Conservation (phyloP, 2,329 filamentous ascomycete genomes). For the Coccinonectria pachysandricola region DNA sequence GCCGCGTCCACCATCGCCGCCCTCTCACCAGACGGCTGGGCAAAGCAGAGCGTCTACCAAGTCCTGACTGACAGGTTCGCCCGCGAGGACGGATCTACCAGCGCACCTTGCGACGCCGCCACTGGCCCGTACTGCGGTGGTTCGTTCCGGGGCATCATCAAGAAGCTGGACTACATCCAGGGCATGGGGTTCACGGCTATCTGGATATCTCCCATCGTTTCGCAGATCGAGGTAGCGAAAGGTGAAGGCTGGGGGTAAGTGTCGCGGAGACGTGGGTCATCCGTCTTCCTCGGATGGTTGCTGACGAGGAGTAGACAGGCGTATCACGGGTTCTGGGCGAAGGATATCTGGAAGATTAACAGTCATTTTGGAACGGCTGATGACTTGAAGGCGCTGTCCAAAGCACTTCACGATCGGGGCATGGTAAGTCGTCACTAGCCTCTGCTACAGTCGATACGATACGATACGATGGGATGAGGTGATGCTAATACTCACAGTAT, state of each 20-base stretch:
- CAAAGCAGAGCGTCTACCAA: conserved; percentile 9
- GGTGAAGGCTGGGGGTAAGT: conserved; percentile 5
- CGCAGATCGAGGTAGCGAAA: conserved; percentile 6
- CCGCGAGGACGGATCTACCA: conserved; percentile 3
- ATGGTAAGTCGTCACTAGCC: conserved; percentile 5
- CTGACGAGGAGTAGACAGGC: conserved; percentile 4
- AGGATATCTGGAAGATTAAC: conserved; percentile 9
- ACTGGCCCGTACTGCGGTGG: conserved; percentile 7
- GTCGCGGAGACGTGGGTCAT: too few relatives aligned
- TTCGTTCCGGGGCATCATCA: conserved; percentile 6
- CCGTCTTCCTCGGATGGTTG: not conserved
- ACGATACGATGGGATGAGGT: too few relatives aligned
- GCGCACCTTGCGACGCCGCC: conserved; percentile 5
- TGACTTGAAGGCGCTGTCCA: conserved; percentile 7
- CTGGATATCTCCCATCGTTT: conserved; percentile 9
- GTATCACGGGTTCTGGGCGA: conserved; percentile 9
- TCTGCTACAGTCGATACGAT: too few relatives aligned
- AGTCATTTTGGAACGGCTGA: conserved; percentile 6
- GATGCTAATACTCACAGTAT: conserved; percentile 3
- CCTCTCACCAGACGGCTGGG: conserved; percentile 6
- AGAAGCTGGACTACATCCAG: conserved; percentile 10
- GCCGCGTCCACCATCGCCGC: conserved; percentile 2
- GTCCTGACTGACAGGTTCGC: conserved; percentile 9
- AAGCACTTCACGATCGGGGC: conserved; percentile 6
- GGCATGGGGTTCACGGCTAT: conserved; percentile 9